phyloP scores from a whole-genome alignment of 2,329 filamentous ascomycete genomes.

The Metarhizium sp. region DNA sequence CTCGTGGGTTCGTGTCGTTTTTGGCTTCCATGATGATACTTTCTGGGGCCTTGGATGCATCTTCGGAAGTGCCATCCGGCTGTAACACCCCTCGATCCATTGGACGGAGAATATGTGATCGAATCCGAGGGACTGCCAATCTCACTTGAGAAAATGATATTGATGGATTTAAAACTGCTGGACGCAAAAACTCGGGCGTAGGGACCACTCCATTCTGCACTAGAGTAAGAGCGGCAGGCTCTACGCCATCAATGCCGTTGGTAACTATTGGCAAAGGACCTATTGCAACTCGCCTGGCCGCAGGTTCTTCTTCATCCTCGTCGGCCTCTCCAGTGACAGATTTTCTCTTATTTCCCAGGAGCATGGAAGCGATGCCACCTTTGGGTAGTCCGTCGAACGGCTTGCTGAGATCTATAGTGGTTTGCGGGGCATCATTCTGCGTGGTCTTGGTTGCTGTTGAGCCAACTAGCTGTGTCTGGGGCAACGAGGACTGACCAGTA shows the following conservation, averaged over 20 bases:
- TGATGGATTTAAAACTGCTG: slow-evolving; percentile 75
- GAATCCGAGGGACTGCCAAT: slow-evolving; percentile 78
- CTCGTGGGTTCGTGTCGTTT: slow-evolving; percentile 68
- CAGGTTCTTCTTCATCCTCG: slow-evolving; percentile 55
- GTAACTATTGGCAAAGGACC: slow-evolving; percentile 66
- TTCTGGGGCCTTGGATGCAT: slow-evolving; percentile 53
- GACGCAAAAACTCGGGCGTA: slow-evolving; percentile 77
- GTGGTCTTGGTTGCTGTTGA: slow-evolving; percentile 54
- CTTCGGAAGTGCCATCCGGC: slow-evolving; percentile 43
- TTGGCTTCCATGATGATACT: slow-evolving; percentile 79
- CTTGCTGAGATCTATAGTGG: slow-evolving; percentile 81
- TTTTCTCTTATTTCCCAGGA: slow-evolving; percentile 91
- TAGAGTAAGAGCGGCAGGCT: slow-evolving; percentile 59
- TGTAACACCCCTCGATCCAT: slow-evolving; percentile 58
- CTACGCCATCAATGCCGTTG: slow-evolving; percentile 68
- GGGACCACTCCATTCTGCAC: slow-evolving; percentile 51
- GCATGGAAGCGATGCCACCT: slow-evolving; percentile 74
- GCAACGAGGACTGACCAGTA: slow-evolving; percentile 76
- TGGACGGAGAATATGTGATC: slow-evolving; percentile 72
- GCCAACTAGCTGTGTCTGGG: slow-evolving; percentile 79
- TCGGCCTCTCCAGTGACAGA: slow-evolving; percentile 64
- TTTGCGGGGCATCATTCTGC: slow-evolving; percentile 66
- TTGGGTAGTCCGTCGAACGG: slow-evolving; percentile 89
- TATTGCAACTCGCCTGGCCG: slow-evolving; percentile 43
- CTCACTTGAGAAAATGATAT: slow-evolving; percentile 76